phyloP scores from a whole-genome alignment of 805 yeast species.

The Yamadazyma nakazawae region DNA sequence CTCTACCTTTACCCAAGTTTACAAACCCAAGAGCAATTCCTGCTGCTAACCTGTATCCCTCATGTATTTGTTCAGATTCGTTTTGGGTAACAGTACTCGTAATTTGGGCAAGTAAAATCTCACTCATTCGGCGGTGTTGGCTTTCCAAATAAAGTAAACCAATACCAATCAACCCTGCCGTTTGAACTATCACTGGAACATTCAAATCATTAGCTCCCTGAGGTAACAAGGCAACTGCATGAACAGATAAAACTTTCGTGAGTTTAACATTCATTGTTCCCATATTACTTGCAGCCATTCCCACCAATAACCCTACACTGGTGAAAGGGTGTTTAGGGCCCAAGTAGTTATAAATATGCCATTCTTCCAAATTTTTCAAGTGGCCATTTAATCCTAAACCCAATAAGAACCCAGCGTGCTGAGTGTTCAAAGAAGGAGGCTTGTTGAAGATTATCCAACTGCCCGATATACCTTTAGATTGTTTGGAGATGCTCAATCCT shows the following conservation, averaged over 20 bases:
- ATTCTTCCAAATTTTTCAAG: slow-evolving; percentile 76
- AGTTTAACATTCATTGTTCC: slow-evolving; percentile 84
- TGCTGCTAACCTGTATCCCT: slow-evolving; percentile 81
- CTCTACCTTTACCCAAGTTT: slow-evolving; percentile 73
- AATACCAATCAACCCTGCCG: slow-evolving; percentile 88
- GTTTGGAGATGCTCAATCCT: slow-evolving; percentile 71
- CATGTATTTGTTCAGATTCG: slow-evolving; percentile 59
- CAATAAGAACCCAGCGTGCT: slow-evolving; percentile 91
- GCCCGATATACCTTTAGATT: slow-evolving; percentile 70
- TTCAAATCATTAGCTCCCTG: slow-evolving; percentile 87
- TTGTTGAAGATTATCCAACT: slow-evolving; percentile 90
- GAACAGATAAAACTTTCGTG: slow-evolving; percentile 89
- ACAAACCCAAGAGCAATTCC: slow-evolving; percentile 86
- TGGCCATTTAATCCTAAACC: slow-evolving; percentile 94
- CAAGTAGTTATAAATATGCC: slow-evolving; percentile 92
- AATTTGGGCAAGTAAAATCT: slow-evolving; percentile 68
- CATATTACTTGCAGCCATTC: slow-evolving; percentile 84
- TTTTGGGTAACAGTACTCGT: slow-evolving; percentile 50
- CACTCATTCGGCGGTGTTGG: slow-evolving; percentile 84
- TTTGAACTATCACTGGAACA: slow-evolving; percentile 77
- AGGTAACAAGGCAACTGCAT: slow-evolving; percentile 87
- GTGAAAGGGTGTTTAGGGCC: slow-evolving; percentile 86
- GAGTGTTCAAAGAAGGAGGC: slow-evolving; percentile 66
- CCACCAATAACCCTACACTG: slow-evolving; percentile 82
- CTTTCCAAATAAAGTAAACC: slow-evolving; percentile 79